Percentiles rank a stretch among this genome's conserved stretches.
Evolutionary conservation across 108 stramenopile genomes (phyloP).

Genomic region (Cyclotella cryptica): DNA sequence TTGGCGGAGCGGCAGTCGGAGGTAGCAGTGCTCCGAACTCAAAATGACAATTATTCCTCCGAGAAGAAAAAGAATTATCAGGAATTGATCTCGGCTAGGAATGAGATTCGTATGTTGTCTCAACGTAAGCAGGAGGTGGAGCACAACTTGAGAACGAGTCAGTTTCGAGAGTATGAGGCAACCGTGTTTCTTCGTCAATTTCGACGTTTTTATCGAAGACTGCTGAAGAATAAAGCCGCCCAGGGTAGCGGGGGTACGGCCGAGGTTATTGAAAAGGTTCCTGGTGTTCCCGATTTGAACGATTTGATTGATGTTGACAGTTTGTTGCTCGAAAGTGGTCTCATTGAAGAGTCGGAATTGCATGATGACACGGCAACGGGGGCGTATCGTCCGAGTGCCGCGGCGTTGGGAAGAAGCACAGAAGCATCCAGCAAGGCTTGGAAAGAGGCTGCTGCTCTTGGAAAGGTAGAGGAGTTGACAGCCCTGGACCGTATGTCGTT

Average conservation of each 20-base stretch:
- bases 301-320: conserved; percentile 84
- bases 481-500: conserved; percentile 40
- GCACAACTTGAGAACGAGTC: conserved; percentile 76
- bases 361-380: conserved; percentile 64
- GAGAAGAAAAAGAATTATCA: conserved; percentile 65
- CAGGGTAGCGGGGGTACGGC: conserved; percentile 71
- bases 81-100: conserved; percentile 62
- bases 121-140: conserved; percentile 70
- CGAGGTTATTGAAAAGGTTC: conserved; percentile 64
- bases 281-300: conserved; percentile 76
- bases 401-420: conserved; percentile 51
- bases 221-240: conserved; percentile 71
- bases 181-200: conserved; percentile 86
- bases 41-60: conserved; percentile 64
- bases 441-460: conserved; percentile 52
- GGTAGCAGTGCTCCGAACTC: conserved; percentile 67
- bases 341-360: conserved; percentile 82
- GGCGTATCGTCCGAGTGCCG: conserved; percentile 59
- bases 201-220: conserved; percentile 77
- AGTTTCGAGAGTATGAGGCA: conserved; percentile 90
- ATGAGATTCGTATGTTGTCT: conserved; percentile 55
- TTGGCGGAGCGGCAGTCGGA: conserved; percentile 67
- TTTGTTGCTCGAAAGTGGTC: conserved; percentile 80
- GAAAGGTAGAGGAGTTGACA: conserved; percentile 48
- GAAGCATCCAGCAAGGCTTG: conserved; percentile 52